Percentiles rank a stretch among this genome's conserved stretches.
Conservation (phyloP, 1,139 yeast species). For the Pichia sp. region DNA sequence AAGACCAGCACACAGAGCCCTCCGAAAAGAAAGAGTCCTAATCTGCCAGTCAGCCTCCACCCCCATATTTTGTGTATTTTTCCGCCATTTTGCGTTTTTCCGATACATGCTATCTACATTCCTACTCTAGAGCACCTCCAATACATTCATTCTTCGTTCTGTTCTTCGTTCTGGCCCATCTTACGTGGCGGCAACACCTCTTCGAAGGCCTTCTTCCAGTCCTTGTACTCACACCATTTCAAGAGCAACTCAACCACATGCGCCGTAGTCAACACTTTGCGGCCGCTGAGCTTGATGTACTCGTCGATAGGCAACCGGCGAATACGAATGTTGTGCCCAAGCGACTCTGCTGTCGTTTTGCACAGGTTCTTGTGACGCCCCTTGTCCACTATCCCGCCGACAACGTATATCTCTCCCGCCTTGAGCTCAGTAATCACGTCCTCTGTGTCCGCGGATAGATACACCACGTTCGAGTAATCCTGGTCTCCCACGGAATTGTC, state of each 20-base stretch:
- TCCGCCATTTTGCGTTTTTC: too few relatives aligned
- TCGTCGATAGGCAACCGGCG: constrained; percentile 86
- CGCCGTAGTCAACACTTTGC: constrained; percentile 87
- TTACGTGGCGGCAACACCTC: constrained; percentile 80
- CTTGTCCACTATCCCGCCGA: constrained; percentile 96
- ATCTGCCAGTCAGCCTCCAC: neutral
- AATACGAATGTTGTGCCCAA: constrained; percentile 55
- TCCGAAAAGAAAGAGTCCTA: neutral
- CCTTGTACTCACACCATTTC: constrained; percentile 70
- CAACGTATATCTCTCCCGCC: constrained; percentile 69
- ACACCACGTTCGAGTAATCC: constrained; percentile 46
- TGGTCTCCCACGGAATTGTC: neutral
- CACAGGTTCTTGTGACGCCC: constrained; percentile 85
- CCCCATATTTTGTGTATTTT: neutral
- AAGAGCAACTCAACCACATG: constrained; percentile 87
- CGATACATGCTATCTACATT: too few relatives aligned
- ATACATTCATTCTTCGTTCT: neutral
- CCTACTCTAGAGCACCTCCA: neutral
- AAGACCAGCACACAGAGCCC: neutral
- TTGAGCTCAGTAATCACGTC: constrained; percentile 58
- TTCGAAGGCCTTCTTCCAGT: constrained; percentile 87
- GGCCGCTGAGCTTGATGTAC: constrained; percentile 74
- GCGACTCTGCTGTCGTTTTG: constrained; percentile 68
- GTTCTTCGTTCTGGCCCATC: constrained; percentile 28
- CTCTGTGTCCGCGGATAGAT: constrained; percentile 84